Evolutionary conservation across 164 flowering plant species (phyloP), one percentile per base, ranked within the genome.

Genomic region (Echeveria elegans): DNA sequence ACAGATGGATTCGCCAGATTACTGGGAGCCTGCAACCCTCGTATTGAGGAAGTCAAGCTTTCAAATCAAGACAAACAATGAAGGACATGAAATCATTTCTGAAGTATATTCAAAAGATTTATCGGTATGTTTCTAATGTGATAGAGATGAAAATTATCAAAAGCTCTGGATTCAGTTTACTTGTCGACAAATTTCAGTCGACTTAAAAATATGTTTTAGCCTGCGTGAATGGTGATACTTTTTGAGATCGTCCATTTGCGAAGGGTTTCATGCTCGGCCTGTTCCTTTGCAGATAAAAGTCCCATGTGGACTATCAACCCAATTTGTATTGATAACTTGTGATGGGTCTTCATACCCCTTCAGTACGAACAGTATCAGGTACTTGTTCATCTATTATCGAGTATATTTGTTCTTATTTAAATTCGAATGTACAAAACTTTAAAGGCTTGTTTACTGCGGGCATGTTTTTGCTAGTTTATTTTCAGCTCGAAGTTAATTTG

Each of bases 291-390:
- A 93, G 98, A 84, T 90, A 67, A 89, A 85, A 76, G 71, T 93
- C 72, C 97, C 98, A 19, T 65, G 75, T 72, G 97, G 98, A 32
- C 76, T 82, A 38, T 84, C 97, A 70, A 65, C 92, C 30, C 97
- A 90, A 56, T 88, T 90, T 81, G 92, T 90, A 68, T 70, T 93
- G 70, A 85, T 84, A 62, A 80, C 84, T 75, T 73, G 87, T 15
- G 78, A 88, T 80, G 92, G 97, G 23, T 85, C 89, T 48, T 87
- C 94, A 62, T 75, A 80, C 77, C 90, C 92, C 47, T 79, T 88
- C 48, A 83, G 75, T 68, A 79, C 97, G n/a, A 62, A 76, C 64
- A 71, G 75, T 65, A 80, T 88, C 63, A 69, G 96, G 97, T 93
- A 81, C 76, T 66, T 48, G n/a, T n/a, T 5, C 9, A 6, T 0